phyloP scores from a whole-genome alignment of 495 filamentous ascomycete genomes.

The Annulohypoxylon maeteangense region DNA sequence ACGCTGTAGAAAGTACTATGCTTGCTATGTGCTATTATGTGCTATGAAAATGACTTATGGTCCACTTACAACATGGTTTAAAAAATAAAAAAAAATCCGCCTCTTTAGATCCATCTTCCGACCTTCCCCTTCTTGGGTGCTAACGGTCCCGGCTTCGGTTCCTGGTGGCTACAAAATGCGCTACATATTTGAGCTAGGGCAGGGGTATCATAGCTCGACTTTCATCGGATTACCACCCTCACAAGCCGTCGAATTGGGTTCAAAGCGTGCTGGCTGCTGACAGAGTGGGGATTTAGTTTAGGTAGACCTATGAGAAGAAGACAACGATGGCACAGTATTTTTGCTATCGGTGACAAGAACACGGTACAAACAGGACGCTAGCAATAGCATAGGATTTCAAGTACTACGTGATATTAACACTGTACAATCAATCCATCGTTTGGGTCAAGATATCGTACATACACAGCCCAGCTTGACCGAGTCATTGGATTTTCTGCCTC shows the following conservation, averaged over 20 bases:
- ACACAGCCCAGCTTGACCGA: slow-evolving; percentile 14
- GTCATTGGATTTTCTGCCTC: slow-evolving; percentile 15
- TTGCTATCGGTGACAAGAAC: not conserved
- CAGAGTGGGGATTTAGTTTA: slow-evolving; percentile 13
- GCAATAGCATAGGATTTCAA: not conserved
- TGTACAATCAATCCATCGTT: slow-evolving; percentile 15
- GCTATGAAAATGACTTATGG: slow-evolving; percentile 14
- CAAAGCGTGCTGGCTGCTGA: slow-evolving; percentile 26
- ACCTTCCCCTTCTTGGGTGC: slow-evolving; percentile 30
- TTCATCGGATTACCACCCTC: slow-evolving; percentile 39
- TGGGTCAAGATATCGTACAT: slow-evolving; percentile 14
- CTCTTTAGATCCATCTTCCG: slow-evolving; percentile 30
- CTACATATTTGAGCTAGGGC: slow-evolving; percentile 26
- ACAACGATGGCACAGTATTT: slow-evolving; percentile 27
- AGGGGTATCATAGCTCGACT: slow-evolving; percentile 27
- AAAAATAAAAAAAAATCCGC: slow-evolving; percentile 21
- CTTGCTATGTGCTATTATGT: too few species aligned
- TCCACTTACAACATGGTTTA: not conserved
- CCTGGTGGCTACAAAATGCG: slow-evolving; percentile 30
- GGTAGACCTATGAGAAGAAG: not conserved
- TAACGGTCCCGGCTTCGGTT: slow-evolving; percentile 35
- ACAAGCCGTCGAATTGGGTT: slow-evolving; percentile 41
- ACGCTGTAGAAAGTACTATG: too few species aligned
- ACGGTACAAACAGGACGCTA: slow-evolving; percentile 3
- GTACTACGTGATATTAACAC: slow-evolving; percentile 28